These are phyloP conservation scores for Saksenaea oblongispora DNA, from an alignment of 371 early-diverging fungal genomes.

Conservation along the genomic window DNA sequence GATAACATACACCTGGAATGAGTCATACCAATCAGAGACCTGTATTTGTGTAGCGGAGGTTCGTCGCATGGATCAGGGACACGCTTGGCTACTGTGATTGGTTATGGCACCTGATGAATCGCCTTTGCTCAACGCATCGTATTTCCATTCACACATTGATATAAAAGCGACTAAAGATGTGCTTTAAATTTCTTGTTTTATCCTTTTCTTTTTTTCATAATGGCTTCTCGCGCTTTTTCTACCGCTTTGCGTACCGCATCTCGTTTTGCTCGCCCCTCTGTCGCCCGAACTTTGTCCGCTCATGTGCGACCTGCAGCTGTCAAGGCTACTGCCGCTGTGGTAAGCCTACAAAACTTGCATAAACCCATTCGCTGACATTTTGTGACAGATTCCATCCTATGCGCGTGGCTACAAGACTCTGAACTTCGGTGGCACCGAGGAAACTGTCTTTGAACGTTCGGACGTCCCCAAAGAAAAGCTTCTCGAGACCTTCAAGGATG, in stretches of 20 bases:
- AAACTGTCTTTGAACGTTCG: constrained; percentile 93
- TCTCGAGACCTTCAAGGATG: constrained; percentile 87
- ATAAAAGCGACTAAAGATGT: constrained; percentile 4
- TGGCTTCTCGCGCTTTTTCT: constrained; percentile 49
- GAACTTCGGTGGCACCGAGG: constrained; percentile 92
- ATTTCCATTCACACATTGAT: constrained; percentile 5
- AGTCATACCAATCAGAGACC: constrained; percentile 49
- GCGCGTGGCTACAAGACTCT: constrained; percentile 89
- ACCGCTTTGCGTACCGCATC: constrained; percentile 46
- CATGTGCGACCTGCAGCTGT: constrained; percentile 15
- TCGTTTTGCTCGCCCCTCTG: constrained; percentile 37
- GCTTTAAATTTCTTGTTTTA: constrained; percentile 13
- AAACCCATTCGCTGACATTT: neutral
- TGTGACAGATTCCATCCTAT: constrained; percentile 43
- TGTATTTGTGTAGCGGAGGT: neutral
- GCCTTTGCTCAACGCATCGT: constrained; percentile 10
- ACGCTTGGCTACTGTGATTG: constrained; percentile 10
- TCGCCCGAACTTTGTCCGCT: constrained; percentile 13
- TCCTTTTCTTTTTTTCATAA: constrained; percentile 14
- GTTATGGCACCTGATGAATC: constrained; percentile 24
- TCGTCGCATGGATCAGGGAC: neutral
- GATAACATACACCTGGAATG: constrained; percentile 25
- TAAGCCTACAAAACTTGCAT: neutral
- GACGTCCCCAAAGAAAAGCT: constrained; percentile 94
- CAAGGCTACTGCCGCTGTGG: constrained; percentile 11